Base-by-base conservation (phyloP, 2,329 filamentous ascomycete species). In the Exophiala lecanii-corni region DNA sequence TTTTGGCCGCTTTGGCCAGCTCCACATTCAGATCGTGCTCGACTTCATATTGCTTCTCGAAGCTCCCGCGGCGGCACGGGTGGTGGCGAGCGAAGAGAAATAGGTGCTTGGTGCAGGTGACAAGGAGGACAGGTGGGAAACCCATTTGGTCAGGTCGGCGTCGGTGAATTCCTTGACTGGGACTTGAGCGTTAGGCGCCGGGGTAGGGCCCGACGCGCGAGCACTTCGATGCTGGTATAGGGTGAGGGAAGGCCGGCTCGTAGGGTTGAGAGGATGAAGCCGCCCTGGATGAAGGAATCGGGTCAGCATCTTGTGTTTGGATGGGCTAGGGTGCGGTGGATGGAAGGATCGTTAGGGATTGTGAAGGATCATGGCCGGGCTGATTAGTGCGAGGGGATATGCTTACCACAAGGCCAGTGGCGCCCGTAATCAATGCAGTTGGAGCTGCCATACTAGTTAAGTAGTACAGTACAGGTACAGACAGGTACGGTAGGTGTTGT, bases 1-100 rank as follows among this genome's bases (percentile, higher is more conserved):
- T 75, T 59, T 83, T 86, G 32, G 89, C 87, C 0, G 84, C 81
- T 48, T 76, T 75, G 3, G 86, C 89, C 17, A 94, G 73, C 52
- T 83, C 81, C 36, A 94, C 64, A 65, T 94, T 94, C 33, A 95
- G 72, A 59, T 92, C 88, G 60, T 89, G 79, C 68, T 96, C 91
- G 52, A 96, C 86, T 60, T 86, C 85, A 69, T 87, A 84, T 67
- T 96, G 91, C 49, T 82, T 80, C 19, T 80, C 82, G 53, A 94
- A 68, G 44, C 84, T 74, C 49, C 89, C 0, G 88, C 89, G 9
- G 74, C 73, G 0, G 72, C 83, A 36, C 81, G 78, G 0, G 89
- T 96, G 2, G 88, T 95, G 45, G 83, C 91, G 1, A 96, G 75
- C 1, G 79, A 79, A 2, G 85, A 89, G 67, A 91, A 80, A 68